Conservation (phyloP, 2,329 filamentous ascomycete species). For the Colletotrichum cordylinicola region DNA sequence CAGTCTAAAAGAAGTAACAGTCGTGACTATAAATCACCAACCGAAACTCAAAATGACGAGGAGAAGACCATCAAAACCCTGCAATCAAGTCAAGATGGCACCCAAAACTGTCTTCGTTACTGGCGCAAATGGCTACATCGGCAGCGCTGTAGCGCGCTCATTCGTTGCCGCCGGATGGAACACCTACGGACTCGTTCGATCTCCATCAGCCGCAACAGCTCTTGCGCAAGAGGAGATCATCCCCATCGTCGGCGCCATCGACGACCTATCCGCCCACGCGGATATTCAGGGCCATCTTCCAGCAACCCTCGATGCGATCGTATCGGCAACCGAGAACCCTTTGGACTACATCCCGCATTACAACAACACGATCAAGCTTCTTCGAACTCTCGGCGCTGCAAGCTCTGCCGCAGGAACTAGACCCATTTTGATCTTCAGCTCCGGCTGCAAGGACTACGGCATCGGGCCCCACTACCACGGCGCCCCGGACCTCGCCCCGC, state of each 20-base stretch:
- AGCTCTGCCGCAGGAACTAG: conserved; percentile 37
- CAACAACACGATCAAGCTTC: conserved; percentile 36
- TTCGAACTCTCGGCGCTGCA: conserved; percentile 36
- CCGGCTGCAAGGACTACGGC: conserved; percentile 58
- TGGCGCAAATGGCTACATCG: conserved; percentile 55
- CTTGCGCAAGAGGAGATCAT: conserved; percentile 42
- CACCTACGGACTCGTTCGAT: conserved; percentile 50
- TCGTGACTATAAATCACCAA: not conserved
- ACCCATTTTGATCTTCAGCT: conserved; percentile 50
- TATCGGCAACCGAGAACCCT: conserved; percentile 47
- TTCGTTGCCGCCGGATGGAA: conserved; percentile 51
- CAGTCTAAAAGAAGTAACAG: too few species aligned
- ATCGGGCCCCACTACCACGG: conserved; percentile 37
- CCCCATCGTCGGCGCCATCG: conserved; percentile 45
- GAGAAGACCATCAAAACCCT: not conserved
- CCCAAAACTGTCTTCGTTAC: conserved; percentile 46
- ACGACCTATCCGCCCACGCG: conserved; percentile 33
- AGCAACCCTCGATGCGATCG: conserved; percentile 44
- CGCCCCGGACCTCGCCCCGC: conserved; percentile 38
- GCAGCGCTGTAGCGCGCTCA: conserved; percentile 47
- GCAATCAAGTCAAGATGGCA: not conserved
- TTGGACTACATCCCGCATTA: conserved; percentile 46
- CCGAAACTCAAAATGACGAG: not conserved
- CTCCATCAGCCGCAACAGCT: conserved; percentile 28
- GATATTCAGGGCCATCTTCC: conserved; percentile 29